Evolutionary conservation across 352 stramenopile genomes (phyloP).

Genomic region (Globisporangium alternatum): DNA sequence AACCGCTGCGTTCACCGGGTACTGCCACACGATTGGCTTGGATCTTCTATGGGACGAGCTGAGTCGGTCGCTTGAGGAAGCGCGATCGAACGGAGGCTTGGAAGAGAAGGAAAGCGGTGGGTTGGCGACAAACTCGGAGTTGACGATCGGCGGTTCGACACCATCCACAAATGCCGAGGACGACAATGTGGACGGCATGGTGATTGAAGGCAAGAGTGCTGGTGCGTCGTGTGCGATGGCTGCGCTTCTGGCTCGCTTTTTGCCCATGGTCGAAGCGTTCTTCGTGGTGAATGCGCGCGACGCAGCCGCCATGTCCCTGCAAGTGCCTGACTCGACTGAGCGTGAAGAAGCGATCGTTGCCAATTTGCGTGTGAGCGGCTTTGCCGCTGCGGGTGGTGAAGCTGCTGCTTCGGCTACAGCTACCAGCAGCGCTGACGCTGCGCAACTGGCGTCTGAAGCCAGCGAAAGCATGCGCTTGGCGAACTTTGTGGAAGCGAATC

Average conservation of each 20-base stretch:
- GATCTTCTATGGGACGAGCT: conserved; percentile 77
- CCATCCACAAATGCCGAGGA: conserved; percentile 52
- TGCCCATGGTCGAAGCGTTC: conserved; percentile 98
- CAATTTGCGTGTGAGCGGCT: conserved; percentile 61
- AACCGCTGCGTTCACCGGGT: conserved; percentile 68
- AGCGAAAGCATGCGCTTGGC: conserved; percentile 73
- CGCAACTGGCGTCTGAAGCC: conserved; percentile 38
- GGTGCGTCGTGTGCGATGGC: conserved; percentile 89
- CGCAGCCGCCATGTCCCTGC: conserved; percentile 69
- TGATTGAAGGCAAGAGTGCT: conserved; percentile 87
- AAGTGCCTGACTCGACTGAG: conserved; percentile 67
- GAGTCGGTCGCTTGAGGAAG: conserved; percentile 71
- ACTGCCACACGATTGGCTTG: conserved; percentile 62
- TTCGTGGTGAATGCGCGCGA: conserved; percentile 97
- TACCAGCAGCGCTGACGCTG: conserved; percentile 19
- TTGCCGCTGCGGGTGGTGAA: conserved; percentile 34
- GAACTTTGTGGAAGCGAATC: conserved; percentile 95
- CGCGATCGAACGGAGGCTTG: conserved; percentile 59
- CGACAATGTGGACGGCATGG: conserved; percentile 64
- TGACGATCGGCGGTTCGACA: not conserved
- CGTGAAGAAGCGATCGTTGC: conserved; percentile 76
- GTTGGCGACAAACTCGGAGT: not conserved
- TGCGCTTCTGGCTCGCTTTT: conserved; percentile 94
- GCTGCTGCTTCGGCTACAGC: conserved; percentile 16
- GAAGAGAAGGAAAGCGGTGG: conserved; percentile 50